phyloP scores from a whole-genome alignment of 768 basidiomycete genomes.

The Fistulinella prunicolor region DNA sequence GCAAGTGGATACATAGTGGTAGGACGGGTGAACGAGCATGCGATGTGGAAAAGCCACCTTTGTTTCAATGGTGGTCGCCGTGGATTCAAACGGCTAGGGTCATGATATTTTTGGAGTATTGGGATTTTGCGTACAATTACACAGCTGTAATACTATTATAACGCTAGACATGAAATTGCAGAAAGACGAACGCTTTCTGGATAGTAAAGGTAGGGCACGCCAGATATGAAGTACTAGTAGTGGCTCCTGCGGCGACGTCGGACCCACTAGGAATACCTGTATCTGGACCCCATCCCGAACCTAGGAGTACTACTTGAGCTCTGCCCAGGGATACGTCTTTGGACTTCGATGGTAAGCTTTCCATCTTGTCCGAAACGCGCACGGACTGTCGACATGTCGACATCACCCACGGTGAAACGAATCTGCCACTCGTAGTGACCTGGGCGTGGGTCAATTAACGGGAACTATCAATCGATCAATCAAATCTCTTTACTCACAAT shows the following conservation, averaged over 20 bases:
- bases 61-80: too few relatives aligned
- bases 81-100: too few relatives aligned
- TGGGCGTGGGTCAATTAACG: conserved; percentile 21
- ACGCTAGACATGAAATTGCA: conserved; percentile 10
- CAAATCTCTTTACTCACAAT: conserved; percentile 44
- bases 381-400: conserved; percentile 51
- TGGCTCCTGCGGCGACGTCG: not conserved
- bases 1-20: conserved; percentile 14
- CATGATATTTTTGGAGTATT: conserved; percentile 10
- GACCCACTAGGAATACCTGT: conserved; percentile 22
- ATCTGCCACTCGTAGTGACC: conserved; percentile 65
- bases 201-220: not conserved
- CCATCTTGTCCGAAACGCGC: conserved; percentile 48
- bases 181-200: conserved; percentile 4
- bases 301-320: conserved; percentile 20
- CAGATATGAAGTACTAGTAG: conserved; percentile 6
- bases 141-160: conserved; percentile 21
- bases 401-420: conserved; percentile 49
- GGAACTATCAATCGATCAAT: not conserved
- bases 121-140: conserved; percentile 23
- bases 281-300: conserved; percentile 30
- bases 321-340: conserved; percentile 28
- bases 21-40: conserved; percentile 2
- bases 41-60: too few relatives aligned
- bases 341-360: conserved; percentile 47